phyloP scores from a whole-genome alignment of 805 yeast species.

The Kluyveromyces siamensis region DNA sequence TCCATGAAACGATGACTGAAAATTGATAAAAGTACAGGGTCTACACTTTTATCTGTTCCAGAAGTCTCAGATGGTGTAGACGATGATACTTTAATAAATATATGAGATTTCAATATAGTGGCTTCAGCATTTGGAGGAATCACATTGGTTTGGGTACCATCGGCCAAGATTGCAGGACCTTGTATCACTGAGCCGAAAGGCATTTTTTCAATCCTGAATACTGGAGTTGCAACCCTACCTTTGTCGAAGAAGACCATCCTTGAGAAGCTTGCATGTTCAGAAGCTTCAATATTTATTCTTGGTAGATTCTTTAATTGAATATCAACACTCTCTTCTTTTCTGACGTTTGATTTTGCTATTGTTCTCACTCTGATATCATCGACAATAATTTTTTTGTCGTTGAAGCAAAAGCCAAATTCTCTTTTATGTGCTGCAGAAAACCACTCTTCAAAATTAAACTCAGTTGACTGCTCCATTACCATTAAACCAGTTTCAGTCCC shows the following conservation, averaged over 20 bases:
- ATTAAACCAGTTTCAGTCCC: conserved; percentile 88
- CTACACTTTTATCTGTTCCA: conserved; percentile 32
- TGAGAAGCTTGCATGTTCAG: conserved; percentile 25
- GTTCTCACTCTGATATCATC: conserved; percentile 72
- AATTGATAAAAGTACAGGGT: conserved; percentile 66
- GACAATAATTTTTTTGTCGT: conserved; percentile 48
- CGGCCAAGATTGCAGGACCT: conserved; percentile 76
- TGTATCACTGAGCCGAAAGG: conserved; percentile 40
- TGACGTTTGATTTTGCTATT: conserved; percentile 48
- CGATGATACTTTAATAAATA: conserved; percentile 35
- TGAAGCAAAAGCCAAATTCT: conserved; percentile 66
- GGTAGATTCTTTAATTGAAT: conserved; percentile 39
- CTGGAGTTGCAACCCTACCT: conserved; percentile 41
- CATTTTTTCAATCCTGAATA: conserved; percentile 48
- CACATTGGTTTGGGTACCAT: conserved; percentile 72
- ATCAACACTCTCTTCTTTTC: conserved; percentile 37
- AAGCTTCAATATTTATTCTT: conserved; percentile 16
- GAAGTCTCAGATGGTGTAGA: conserved; percentile 8
- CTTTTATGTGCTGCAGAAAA: conserved; percentile 50
- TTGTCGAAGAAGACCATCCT: conserved; percentile 51
- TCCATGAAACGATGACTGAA: conserved; percentile 84
- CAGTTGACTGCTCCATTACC: conserved; percentile 34
- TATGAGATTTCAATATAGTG: conserved; percentile 48
- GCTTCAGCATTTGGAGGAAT: conserved; percentile 57
- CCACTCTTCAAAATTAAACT: conserved; percentile 31